Base-by-base conservation (phyloP, 345 rosid species). In the Eucalyptus globulus region DNA sequence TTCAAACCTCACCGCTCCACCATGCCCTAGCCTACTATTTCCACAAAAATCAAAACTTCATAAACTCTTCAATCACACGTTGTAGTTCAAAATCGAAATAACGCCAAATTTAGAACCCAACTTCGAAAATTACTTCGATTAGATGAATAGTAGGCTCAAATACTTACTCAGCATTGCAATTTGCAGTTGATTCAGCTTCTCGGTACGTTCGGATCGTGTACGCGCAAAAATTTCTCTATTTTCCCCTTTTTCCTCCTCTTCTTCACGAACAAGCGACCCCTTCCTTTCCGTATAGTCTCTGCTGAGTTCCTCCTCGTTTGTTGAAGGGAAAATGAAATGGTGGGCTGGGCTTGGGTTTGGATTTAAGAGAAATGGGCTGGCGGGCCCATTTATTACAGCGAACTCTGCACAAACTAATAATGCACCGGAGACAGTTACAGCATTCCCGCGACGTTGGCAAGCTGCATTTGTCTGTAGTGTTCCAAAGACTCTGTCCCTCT, bases 391-490 rank as follows among this genome's bases (percentile, higher is more conserved):
- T 65, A 65, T 65, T 65, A 14, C 19, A 1, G 58, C 5, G 11
- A 92, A 92, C 91, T 94, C 97, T 6, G 98, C 97, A 91, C 98
- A 96, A 86, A 92, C 92, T 58, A 96, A 95, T 86, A 96, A 90
- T 69, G 96, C 88, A 88, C 93, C 94, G 60, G 95, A 93, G 88
- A 95, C 67, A 14, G 99, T 96, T 90, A 97, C 91, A n/a, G 93
- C 88, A 89, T 94, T 93, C 87, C 97, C 89, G 76, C 62, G 51
- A 92, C 91, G 86, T 90, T 91, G 51, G 97, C 93, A 89, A 88
- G 58, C 47, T 27, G 56, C 89, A 89, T 87, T 49, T 83, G 31
- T 58, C 87, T 80, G 22, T 87, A 89, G 49, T 26, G 89, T 80
- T 81, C 87, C 58, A 89, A 87, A 51, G 87, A 50, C 49, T 72